Evolutionary conservation across 805 yeast genomes (phyloP).

Genomic region (Metschnikowia peoriensis): DNA sequence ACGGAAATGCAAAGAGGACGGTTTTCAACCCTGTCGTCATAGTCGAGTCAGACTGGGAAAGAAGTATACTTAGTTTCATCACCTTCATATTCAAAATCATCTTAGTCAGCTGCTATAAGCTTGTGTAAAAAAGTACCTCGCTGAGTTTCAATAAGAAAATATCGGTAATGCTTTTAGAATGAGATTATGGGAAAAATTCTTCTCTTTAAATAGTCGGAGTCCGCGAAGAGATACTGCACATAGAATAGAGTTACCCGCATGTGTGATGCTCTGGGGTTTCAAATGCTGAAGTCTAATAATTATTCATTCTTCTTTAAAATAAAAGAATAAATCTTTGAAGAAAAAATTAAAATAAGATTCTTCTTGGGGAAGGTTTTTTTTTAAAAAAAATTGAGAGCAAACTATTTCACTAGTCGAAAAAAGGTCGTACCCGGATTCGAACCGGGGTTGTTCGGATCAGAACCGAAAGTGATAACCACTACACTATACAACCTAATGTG

Average conservation of each 20-base stretch:
- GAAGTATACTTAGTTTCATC: slow-evolving; percentile 65
- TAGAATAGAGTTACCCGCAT: slow-evolving; percentile 12
- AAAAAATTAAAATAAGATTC: background rate
- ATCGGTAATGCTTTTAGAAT: background rate
- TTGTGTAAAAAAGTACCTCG: slow-evolving; percentile 20
- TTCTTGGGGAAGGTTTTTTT: background rate
- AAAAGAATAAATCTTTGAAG: background rate
- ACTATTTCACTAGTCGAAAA: too few species aligned
- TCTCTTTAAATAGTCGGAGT: slow-evolving; percentile 7
- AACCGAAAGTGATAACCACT: slow-evolving; percentile 81
- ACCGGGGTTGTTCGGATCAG: slow-evolving; percentile 83
- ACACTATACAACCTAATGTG: slow-evolving; percentile 54
- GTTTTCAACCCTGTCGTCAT: slow-evolving; percentile 82
- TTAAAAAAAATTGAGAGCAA: slow-evolving; percentile 1
- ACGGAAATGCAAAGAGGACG: slow-evolving; percentile 38
- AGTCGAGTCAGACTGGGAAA: slow-evolving; percentile 93
- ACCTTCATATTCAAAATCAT: slow-evolving; percentile 25
- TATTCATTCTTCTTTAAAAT: background rate
- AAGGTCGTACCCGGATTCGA: slow-evolving; percentile 84
- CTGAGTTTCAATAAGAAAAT: background rate
- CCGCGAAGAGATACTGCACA: slow-evolving; percentile 16
- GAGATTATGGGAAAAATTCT: background rate
- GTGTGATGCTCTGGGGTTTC: background rate
- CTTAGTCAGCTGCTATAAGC: slow-evolving; percentile 23
- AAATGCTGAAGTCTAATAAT: background rate